Conservation (phyloP, 2,329 filamentous ascomycete species). For the Phialocephala sp. region DNA sequence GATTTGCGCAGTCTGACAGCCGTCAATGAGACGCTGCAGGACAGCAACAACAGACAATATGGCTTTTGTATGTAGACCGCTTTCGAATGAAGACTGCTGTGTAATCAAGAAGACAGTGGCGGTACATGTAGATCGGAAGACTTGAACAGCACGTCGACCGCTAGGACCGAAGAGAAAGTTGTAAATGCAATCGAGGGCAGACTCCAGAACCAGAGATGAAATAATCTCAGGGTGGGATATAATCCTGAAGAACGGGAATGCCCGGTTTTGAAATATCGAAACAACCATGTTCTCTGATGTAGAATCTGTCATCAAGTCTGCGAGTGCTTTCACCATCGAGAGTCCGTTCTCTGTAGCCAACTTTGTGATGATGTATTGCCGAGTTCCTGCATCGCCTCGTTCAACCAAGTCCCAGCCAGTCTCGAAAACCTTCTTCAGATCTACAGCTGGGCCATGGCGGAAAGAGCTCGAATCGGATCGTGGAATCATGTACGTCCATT, state of each 20-base stretch:
- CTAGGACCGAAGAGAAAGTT: constrained; percentile 50
- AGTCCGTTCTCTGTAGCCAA: constrained; percentile 34
- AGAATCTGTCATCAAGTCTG: constrained; percentile 30
- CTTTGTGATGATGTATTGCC: constrained; percentile 36
- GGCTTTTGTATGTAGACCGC: constrained; percentile 29
- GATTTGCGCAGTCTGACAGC: constrained; percentile 46
- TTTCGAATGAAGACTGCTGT: constrained; percentile 26
- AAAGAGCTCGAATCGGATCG: constrained; percentile 27
- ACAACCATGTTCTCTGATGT: constrained; percentile 25
- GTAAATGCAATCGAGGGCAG: constrained; percentile 49
- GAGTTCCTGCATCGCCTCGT: constrained; percentile 34
- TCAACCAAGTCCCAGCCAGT: constrained; percentile 36
- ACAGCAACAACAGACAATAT: constrained; percentile 38
- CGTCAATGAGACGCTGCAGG: constrained; percentile 42
- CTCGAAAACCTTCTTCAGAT: constrained; percentile 34
- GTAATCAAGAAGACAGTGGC: constrained; percentile 34
- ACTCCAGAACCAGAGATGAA: constrained; percentile 49
- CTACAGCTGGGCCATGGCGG: constrained; percentile 27
- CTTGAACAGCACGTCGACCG: constrained; percentile 44
- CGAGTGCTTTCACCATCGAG: constrained; percentile 33
- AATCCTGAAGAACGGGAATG: constrained; percentile 49
- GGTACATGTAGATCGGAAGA: constrained; percentile 44
- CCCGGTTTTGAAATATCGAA: constrained; percentile 37
- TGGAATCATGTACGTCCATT: constrained; percentile 38
- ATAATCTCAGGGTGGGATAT: constrained; percentile 49